Conservation (phyloP, 768 basidiomycete species). For the Mycena kentingensis region DNA sequence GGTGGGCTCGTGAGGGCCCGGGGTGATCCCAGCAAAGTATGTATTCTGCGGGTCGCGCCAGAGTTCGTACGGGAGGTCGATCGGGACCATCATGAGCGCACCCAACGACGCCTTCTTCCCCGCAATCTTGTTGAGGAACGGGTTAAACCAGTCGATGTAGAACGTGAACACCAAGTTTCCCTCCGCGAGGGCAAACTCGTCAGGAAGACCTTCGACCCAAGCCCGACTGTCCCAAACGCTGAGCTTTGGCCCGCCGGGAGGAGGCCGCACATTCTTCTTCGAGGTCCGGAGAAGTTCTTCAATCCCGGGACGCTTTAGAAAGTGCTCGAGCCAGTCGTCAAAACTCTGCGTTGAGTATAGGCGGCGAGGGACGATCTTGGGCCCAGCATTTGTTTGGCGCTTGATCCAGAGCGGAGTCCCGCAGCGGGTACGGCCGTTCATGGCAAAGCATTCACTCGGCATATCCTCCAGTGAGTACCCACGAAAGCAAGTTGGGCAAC, state of each 20-base stretch:
- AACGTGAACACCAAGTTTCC: conserved; percentile 13
- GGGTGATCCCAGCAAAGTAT: conserved; percentile 23
- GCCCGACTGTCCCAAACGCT: conserved; percentile 18
- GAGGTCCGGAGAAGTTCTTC: conserved; percentile 13
- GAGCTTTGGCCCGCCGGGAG: conserved; percentile 5
- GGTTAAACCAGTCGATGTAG: conserved; percentile 29
- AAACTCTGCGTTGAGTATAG: conserved; percentile 10
- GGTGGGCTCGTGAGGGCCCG: conserved; percentile 10
- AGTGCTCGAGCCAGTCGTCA: conserved; percentile 8
- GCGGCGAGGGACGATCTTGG: conserved; percentile 9
- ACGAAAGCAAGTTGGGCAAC: conserved; percentile 12
- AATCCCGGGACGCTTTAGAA: conserved; percentile 16
- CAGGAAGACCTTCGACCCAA: conserved; percentile 10
- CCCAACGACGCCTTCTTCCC: conserved; percentile 13
- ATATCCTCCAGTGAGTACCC: conserved; percentile 6
- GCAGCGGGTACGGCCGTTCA: background rate
- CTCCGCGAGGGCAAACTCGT: background rate
- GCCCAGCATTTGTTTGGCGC: conserved; percentile 8
- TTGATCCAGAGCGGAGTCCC: conserved; percentile 9
- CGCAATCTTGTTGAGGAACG: conserved; percentile 19
- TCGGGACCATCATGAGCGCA: conserved; percentile 23
- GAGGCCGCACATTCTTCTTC: conserved; percentile 2
- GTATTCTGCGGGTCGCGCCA: conserved; percentile 22
- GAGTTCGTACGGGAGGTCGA: conserved; percentile 26
- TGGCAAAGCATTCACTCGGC: conserved; percentile 6